Evolutionary conservation across 768 basidiomycete genomes (phyloP).

Genomic region (Phylloporus sp.): DNA sequence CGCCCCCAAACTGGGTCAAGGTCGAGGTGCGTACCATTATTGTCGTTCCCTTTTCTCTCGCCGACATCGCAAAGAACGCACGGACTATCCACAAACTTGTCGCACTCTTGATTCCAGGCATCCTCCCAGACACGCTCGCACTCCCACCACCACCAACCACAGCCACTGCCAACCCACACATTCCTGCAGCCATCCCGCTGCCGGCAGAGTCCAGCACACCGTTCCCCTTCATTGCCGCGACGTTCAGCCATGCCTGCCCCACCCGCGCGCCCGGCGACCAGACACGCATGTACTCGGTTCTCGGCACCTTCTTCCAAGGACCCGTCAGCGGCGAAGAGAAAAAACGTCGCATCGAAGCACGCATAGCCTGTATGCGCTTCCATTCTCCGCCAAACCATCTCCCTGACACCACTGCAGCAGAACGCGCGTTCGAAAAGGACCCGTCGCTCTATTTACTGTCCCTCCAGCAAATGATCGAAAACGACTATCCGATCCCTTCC

Average conservation of each 20-base stretch:
- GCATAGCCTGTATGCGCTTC: conserved; percentile 32
- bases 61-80: conserved; percentile 50
- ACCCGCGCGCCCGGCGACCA: conserved; percentile 90
- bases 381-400: neutral
- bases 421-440: conserved; percentile 55
- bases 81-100: conserved; percentile 74
- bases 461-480: conserved; percentile 85
- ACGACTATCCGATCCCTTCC: conserved; percentile 86
- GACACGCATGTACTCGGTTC: conserved; percentile 77
- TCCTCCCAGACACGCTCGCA: conserved; percentile 68
- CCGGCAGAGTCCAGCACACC: conserved; percentile 31
- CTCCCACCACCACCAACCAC: conserved; percentile 69
- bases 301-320: conserved; percentile 75
- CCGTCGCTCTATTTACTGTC: conserved; percentile 71
- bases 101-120: conserved; percentile 76
- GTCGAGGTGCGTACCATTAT: conserved; percentile 56
- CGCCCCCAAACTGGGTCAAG: conserved; percentile 82
- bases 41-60: neutral
- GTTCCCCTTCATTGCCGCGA: conserved; percentile 66
- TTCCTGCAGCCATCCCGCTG: conserved; percentile 47
- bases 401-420: conserved; percentile 38
- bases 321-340: conserved; percentile 80
- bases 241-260: conserved; percentile 90
- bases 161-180: conserved; percentile 51
- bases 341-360: conserved; percentile 51